Base-by-base conservation (phyloP, 169 alveolate species). In the Nephromyces sp. region DNA sequence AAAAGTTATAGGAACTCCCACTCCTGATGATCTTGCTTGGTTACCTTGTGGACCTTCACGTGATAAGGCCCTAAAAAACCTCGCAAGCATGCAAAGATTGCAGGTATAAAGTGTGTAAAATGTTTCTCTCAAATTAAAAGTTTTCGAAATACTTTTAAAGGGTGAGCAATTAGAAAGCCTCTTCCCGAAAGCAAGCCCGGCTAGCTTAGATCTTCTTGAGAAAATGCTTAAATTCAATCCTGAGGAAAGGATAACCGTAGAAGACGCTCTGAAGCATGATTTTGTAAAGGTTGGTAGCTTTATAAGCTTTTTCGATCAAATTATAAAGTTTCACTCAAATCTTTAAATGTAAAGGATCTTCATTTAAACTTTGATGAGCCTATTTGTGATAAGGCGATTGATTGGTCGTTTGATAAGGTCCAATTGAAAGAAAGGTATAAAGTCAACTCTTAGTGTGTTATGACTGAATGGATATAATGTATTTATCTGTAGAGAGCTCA, bases 341-440 rank as follows among this genome's bases (percentile, higher is more conserved):
- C n/a, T 43, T n/a, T 15, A 15, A 43, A n/a, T 15, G 57, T 43
- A 6, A 53, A 87, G 73, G 94, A 89, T 1, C 70, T 87, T 35
- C 92, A 90, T 74, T 85, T 86, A 65, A 86, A 84, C 52, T 92
- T 84, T 62, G 93, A 90, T 51, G 95, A 91, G 70, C 94, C 94
- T 4, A 83, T 68, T 27, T 81, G 84, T 32, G 87, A 85, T 22
- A 74, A 77, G 57, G 80, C 87, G 3, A 87, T 92, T 71, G 95
- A 92, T 74, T 92, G 92, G 93, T 77, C 92, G 30, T 92, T 90
- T 87, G 97, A 92, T 83, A 85, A 89, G 70, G 87, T 87, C 66
- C 87, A 81, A 8, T 91, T 92, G 6, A 86, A 93, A 15, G 90
- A 84, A 82, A 78, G 97, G 80, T 84, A 43, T 15, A 43, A 43